Conservation (phyloP, 768 basidiomycete genomes). For the Tulasnella sp. region DNA sequence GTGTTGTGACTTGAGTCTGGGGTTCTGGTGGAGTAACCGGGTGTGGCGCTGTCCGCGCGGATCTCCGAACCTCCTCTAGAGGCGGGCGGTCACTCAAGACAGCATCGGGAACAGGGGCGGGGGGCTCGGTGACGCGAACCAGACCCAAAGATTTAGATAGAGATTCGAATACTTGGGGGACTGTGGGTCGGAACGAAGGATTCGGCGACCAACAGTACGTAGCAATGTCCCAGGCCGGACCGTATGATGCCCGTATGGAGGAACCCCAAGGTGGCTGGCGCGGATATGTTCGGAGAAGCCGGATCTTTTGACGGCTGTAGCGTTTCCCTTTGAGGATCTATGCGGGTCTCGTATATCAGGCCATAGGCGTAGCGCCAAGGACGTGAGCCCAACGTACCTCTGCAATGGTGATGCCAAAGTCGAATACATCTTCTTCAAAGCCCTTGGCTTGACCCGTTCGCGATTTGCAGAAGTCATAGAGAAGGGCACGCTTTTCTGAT, state of each 20-base stretch:
- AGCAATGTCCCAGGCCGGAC: not conserved
- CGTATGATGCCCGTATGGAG: not conserved
- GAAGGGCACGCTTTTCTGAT: no score
- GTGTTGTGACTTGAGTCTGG: not conserved
- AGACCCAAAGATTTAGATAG: not conserved
- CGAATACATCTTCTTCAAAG: constrained; percentile 1
- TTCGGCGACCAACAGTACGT: not conserved
- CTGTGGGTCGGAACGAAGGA: not conserved
- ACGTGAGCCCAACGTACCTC: not conserved
- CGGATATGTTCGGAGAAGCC: not conserved
- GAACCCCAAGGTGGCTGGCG: not conserved
- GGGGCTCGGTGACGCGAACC: not conserved
- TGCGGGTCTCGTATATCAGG: not conserved
- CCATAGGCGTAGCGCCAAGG: not conserved
- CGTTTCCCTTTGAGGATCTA: not conserved
- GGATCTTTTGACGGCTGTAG: not conserved
- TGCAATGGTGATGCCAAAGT: not conserved
- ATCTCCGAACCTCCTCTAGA: not conserved
- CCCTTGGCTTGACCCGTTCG: not conserved
- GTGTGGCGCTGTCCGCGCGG: not conserved
- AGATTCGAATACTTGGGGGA: not conserved
- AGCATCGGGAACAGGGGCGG: not conserved
- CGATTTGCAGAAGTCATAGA: not conserved
- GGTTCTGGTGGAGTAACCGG: not conserved
- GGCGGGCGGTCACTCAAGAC: not conserved